These are phyloP conservation scores for Pestalotiopsis sp. DNA, from an alignment of 2,329 filamentous ascomycete species.

Conservation along the genomic window DNA sequence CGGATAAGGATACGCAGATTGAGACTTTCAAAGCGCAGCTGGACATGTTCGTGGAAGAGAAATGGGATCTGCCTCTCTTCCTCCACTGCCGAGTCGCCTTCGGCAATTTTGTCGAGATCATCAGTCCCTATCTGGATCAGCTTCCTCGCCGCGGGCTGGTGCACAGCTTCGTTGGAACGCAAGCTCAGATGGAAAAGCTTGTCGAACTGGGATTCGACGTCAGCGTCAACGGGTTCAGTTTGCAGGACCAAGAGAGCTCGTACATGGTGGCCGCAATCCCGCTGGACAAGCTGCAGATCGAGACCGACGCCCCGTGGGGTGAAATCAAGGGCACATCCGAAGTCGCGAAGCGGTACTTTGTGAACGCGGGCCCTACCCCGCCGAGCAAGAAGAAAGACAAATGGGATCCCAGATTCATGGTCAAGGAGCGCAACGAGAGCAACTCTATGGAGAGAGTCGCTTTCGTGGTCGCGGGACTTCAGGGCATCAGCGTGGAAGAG, in stretches of 20 bases:
- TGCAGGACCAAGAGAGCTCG: slow-evolving; percentile 35
- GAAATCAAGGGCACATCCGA: slow-evolving; percentile 36
- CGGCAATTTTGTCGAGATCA: slow-evolving; percentile 40
- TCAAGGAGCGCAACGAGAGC: slow-evolving; percentile 53
- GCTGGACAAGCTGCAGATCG: slow-evolving; percentile 41
- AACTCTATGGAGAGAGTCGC: slow-evolving; percentile 48
- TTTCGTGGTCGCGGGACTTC: slow-evolving; percentile 47
- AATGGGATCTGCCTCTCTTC: slow-evolving; percentile 37
- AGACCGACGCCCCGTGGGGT: slow-evolving; percentile 51
- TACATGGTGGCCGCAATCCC: slow-evolving; percentile 43
- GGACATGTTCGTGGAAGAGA: slow-evolving; percentile 34
- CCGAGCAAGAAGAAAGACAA: slow-evolving; percentile 49
- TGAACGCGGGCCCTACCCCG: slow-evolving; percentile 36
- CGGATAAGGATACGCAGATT: slow-evolving; percentile 40
- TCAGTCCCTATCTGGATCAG: slow-evolving; percentile 36
- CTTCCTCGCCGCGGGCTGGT: slow-evolving; percentile 38
- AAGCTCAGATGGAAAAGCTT: slow-evolving; percentile 35
- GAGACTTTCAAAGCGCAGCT: slow-evolving; percentile 41
- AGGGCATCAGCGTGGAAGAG: slow-evolving; percentile 40
- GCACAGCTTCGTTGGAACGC: slow-evolving; percentile 39
- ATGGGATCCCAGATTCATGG: slow-evolving; percentile 43
- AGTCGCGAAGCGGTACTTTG: slow-evolving; percentile 41
- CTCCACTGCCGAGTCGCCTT: slow-evolving; percentile 42
- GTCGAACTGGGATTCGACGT: slow-evolving; percentile 39
- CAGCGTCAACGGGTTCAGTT: slow-evolving; percentile 52